Evolutionary conservation across 768 basidiomycete genomes (phyloP).

Genomic region (Phaffia australis): DNA sequence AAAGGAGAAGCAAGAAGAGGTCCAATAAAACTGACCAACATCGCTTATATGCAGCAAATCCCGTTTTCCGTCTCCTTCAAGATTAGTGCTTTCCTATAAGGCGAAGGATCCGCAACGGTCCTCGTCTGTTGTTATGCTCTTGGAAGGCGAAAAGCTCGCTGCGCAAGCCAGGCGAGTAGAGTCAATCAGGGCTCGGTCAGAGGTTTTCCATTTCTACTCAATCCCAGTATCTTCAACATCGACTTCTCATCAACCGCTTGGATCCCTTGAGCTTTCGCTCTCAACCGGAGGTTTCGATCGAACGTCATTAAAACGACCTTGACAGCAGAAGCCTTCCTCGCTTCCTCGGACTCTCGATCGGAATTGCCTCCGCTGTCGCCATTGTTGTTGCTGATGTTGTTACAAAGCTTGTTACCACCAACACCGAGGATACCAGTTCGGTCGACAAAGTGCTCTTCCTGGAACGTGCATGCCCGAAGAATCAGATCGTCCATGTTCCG

Average conservation of each 20-base stretch:
- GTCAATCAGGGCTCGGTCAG: too few species aligned
- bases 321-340: conserved; percentile 42
- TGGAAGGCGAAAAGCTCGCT: too few species aligned
- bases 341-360: conserved; percentile 26
- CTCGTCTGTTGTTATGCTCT: too few species aligned
- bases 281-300: conserved; percentile 56
- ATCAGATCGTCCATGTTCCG: conserved; percentile 92
- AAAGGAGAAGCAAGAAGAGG: too few species aligned
- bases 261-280: conserved; percentile 21
- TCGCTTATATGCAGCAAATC: too few species aligned
- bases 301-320: conserved; percentile 83
- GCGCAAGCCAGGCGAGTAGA: too few species aligned
- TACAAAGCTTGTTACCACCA: conserved; percentile 32
- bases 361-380: too few species aligned
- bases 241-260: conserved; percentile 22
- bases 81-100: too few species aligned
- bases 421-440: conserved; percentile 59
- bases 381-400: too few species aligned
- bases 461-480: conserved; percentile 83
- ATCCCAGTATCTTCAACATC: conserved; percentile 20
- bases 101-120: too few species aligned
- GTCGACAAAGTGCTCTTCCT: conserved; percentile 83
- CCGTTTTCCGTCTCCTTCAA: too few species aligned
- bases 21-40: too few species aligned
- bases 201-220: conserved; percentile 2